A percentile compares a stretch with the other conserved stretches of the same genome.
phyloP scores from a whole-genome alignment of 2,329 filamentous ascomycete genomes.

The Microdochium paspali region DNA sequence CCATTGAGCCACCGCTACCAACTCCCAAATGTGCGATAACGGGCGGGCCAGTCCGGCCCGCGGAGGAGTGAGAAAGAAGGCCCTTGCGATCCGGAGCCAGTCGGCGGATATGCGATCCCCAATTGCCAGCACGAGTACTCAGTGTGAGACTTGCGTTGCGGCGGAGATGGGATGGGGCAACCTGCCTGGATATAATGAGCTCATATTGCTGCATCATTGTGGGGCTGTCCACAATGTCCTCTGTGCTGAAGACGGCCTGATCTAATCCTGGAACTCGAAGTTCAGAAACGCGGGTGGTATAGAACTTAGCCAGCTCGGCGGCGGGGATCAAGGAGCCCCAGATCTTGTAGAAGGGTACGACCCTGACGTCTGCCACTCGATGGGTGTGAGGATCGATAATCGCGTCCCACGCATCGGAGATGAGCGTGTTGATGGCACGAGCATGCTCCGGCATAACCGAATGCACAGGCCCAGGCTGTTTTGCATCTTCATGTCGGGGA shows the following conservation, averaged over 20 bases:
- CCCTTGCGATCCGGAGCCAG: constrained; percentile 7
- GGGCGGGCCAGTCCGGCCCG: background rate
- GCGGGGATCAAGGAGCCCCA: constrained; percentile 40
- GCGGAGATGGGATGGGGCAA: constrained; percentile 7
- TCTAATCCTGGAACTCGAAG: constrained; percentile 26
- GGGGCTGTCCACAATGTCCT: constrained; percentile 39
- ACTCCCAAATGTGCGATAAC: background rate
- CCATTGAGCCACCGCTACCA: constrained; percentile 14
- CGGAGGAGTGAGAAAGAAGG: background rate
- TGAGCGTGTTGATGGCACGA: constrained; percentile 27
- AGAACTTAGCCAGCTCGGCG: constrained; percentile 31
- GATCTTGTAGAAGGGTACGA: constrained; percentile 40
- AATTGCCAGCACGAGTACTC: constrained; percentile 8
- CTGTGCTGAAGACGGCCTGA: constrained; percentile 25
- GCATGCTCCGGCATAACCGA: constrained; percentile 25
- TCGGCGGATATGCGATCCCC: constrained; percentile 14
- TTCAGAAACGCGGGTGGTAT: constrained; percentile 31
- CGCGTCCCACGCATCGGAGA: constrained; percentile 33
- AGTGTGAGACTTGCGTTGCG: constrained; percentile 11
- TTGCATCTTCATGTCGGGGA: constrained; percentile 9
- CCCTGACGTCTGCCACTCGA: constrained; percentile 31
- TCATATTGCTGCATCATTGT: constrained; percentile 41
- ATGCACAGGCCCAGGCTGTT: constrained; percentile 4
- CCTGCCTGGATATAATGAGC: constrained; percentile 19
- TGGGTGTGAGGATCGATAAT: constrained; percentile 29